Evolutionary conservation across 495 filamentous ascomycete genomes (phyloP), one percentile per base, ranked within the genome.

Genomic region (Massariosphaeria phaeospora): DNA sequence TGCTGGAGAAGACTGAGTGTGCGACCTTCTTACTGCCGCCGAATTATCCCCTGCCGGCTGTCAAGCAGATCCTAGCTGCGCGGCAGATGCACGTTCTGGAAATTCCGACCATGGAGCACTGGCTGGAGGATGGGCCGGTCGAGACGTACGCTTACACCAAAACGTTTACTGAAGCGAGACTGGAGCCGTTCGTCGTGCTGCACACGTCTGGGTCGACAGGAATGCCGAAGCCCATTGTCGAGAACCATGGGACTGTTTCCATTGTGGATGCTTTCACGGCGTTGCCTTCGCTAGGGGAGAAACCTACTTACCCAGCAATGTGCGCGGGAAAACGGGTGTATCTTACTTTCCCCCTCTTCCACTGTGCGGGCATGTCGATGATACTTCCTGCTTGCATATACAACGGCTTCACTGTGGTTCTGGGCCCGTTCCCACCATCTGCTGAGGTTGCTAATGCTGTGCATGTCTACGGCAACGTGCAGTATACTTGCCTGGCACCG

Each of bases 121-220:
- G 48, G 12, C 10, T 55, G 12, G 17, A 40, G 11, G 15, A 25
- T n/a, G 35, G 51, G 23, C 27, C 55, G 6, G 23, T 13, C 25
- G 29, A 61, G 20, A 25, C 18, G 3, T 59, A 42, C 29, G 46
- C 45, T 8, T 68, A 59, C 40, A 49, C n/a, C 7, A 63, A 64
- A 29, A 53, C 26, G 2, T 70, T 60, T 40, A 63, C 56, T 15
- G 57, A 67, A 43, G 67, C 63, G 8, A 24, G 31, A 10, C 23
- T 61, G n/a, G 66, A 70, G 7, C 66, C 64, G 15, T 47, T 62
- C 36, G 29, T 66, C 13, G 38, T 66, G n/a, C 29, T 66, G 5
- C 67, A 69, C 33, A 61, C 68, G 7, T 61, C 65, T 2, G 68
- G 67, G 10, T 61, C 67, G 2, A 70, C 68, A 1, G 64, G 62